phyloP scores from a whole-genome alignment of 305 asterid species.

The Withania somnifera region DNA sequence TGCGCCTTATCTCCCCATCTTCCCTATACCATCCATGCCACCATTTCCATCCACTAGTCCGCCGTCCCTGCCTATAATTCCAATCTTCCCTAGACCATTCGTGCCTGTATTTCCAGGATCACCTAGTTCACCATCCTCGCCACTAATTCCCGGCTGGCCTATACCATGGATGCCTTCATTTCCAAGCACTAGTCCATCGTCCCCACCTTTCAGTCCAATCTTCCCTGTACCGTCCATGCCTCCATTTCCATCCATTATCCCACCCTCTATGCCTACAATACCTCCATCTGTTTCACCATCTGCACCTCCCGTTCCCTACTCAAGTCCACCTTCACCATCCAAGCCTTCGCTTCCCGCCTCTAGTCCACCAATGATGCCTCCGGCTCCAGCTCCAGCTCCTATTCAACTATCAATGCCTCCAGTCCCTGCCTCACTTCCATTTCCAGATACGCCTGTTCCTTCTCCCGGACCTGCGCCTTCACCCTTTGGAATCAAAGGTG shows the following conservation, averaged over 20 bases:
- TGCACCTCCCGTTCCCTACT: background rate
- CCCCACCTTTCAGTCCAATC: background rate
- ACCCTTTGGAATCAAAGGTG: constrained; percentile 28
- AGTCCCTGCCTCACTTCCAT: background rate
- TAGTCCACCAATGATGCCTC: background rate
- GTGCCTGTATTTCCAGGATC: background rate
- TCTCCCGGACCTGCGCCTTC: background rate
- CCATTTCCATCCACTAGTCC: background rate
- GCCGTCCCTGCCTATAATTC: background rate
- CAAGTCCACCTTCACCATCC: background rate
- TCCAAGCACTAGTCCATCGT: background rate
- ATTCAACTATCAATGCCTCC: background rate
- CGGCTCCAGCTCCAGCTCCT: background rate
- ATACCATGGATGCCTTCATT: background rate
- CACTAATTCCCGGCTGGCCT: background rate
- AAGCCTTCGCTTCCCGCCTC: background rate
- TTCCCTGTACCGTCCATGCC: background rate
- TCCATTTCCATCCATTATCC: background rate
- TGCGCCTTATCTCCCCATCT: too few species aligned
- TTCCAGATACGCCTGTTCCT: background rate
- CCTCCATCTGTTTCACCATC: background rate
- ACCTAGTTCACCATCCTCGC: background rate
- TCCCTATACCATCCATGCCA: background rate
- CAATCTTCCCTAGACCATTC: background rate
- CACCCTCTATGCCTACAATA: background rate